Percentiles rank a stretch among this genome's conserved stretches.
Evolutionary conservation across 768 basidiomycete genomes (phyloP).

Genomic region (Suillus paluster): DNA sequence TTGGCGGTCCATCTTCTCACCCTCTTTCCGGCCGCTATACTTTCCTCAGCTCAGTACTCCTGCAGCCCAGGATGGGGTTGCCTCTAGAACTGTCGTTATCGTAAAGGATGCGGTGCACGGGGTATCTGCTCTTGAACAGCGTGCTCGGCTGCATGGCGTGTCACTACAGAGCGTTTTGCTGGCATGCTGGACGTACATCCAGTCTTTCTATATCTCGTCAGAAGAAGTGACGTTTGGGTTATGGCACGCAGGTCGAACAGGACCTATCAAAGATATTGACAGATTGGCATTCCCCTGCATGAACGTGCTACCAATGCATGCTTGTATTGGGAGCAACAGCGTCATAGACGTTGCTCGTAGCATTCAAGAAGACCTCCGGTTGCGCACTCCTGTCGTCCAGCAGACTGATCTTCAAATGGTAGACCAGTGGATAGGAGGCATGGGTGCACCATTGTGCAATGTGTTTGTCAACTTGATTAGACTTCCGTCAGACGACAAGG

Average conservation of each 20-base stretch:
- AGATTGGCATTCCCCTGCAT: conserved; percentile 49
- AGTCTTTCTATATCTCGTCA: conserved; percentile 34
- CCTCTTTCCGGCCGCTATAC: conserved; percentile 26
- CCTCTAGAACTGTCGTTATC: conserved; percentile 21
- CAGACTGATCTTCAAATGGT: conserved; percentile 44
- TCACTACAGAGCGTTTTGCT: conserved; percentile 46
- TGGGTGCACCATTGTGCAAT: conserved; percentile 41
- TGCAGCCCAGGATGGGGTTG: neutral
- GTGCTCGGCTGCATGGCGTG: conserved; percentile 41
- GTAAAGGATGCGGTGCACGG: conserved; percentile 48
- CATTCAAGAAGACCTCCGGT: conserved; percentile 41
- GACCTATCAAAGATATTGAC: conserved; percentile 37
- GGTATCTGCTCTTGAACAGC: conserved; percentile 47
- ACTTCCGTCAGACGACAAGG: conserved; percentile 26
- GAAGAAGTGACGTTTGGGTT: conserved; percentile 44
- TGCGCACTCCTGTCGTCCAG: conserved; percentile 43
- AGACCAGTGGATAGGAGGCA: conserved; percentile 38
- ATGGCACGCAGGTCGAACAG: conserved; percentile 52
- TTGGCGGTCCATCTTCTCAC: conserved; percentile 41
- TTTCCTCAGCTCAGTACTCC: conserved; percentile 27
- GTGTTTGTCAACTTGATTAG: conserved; percentile 50
- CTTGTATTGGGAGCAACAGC: conserved; percentile 23
- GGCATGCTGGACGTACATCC: conserved; percentile 48
- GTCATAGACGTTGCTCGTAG: conserved; percentile 33
- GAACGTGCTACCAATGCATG: conserved; percentile 46